phyloP scores from a whole-genome alignment of 192 early-diverging fungal genomes.

The Phlyctochytrium planicorne region DNA sequence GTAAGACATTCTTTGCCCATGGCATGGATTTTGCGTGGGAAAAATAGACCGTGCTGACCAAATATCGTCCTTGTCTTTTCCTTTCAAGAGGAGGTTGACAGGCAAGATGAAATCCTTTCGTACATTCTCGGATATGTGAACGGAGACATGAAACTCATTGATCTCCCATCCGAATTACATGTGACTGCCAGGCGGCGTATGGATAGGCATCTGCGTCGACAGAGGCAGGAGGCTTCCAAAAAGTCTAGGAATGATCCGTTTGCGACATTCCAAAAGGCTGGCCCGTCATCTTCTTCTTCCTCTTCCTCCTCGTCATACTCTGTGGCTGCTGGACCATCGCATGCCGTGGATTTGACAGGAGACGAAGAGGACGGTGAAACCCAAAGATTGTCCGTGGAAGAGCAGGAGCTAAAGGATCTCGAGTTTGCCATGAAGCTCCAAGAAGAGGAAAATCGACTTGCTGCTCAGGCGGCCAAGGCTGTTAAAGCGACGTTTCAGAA shows the following conservation, averaged over 20 bases:
- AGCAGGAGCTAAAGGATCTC: neutral
- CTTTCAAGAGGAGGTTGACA: constrained; percentile 1
- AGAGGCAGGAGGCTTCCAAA: neutral
- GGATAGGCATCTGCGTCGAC: neutral
- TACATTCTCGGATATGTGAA: neutral
- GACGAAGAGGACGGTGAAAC: neutral
- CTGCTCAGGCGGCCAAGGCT: neutral
- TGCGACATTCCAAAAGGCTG: neutral
- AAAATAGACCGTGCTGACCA: neutral
- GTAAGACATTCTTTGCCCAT: no score
- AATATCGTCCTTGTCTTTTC: neutral
- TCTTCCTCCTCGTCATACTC: neutral
- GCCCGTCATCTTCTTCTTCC: neutral
- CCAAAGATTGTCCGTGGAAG: neutral
- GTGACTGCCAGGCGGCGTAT: neutral
- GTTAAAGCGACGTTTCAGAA: neutral
- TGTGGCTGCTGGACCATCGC: neutral
- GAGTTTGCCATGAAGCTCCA: neutral
- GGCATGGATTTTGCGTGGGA: neutral
- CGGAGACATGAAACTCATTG: neutral
- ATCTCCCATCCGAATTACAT: neutral
- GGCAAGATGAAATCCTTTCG: neutral
- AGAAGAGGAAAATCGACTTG: neutral
- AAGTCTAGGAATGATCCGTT: neutral
- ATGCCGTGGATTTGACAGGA: neutral